Evolutionary conservation across 2,329 filamentous ascomycete genomes (phyloP).

Genomic region (Ascochyta fabae): DNA sequence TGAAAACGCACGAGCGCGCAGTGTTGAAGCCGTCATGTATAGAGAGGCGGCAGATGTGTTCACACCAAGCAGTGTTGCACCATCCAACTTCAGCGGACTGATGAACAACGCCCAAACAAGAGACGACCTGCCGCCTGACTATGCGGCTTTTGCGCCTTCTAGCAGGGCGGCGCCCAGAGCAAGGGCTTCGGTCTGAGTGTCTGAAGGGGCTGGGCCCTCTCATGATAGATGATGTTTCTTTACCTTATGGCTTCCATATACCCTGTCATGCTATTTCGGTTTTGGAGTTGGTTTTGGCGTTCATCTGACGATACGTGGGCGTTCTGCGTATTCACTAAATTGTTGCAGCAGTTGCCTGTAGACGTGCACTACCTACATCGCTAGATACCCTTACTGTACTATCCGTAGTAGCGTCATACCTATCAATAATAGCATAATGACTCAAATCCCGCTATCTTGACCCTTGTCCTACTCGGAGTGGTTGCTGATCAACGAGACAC

Average conservation of each 20-base stretch:
- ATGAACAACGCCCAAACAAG: not conserved
- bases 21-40: constrained; percentile 34
- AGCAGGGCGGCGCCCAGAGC: not conserved
- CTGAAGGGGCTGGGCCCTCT: not conserved
- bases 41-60: constrained; percentile 45
- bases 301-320: too few relatives aligned
- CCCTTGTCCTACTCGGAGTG: not conserved
- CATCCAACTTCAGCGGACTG: constrained; percentile 28
- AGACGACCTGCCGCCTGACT: constrained; percentile 41
- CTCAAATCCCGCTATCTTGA: not conserved
- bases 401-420: not conserved
- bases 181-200: not conserved
- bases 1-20: constrained; percentile 41
- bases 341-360: not conserved
- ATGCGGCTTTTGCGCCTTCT: constrained; percentile 29
- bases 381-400: constrained; percentile 8
- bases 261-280: not conserved
- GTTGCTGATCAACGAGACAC: not conserved
- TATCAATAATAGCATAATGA: not conserved
- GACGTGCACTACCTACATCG: not conserved
- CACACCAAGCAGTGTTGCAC: constrained; percentile 43
- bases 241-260: not conserved
- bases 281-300: not conserved
- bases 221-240: not conserved
- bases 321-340: not conserved